Base-by-base conservation (phyloP, 2,329 filamentous ascomycete genomes). In the Torrubiellomyces zombiae region DNA sequence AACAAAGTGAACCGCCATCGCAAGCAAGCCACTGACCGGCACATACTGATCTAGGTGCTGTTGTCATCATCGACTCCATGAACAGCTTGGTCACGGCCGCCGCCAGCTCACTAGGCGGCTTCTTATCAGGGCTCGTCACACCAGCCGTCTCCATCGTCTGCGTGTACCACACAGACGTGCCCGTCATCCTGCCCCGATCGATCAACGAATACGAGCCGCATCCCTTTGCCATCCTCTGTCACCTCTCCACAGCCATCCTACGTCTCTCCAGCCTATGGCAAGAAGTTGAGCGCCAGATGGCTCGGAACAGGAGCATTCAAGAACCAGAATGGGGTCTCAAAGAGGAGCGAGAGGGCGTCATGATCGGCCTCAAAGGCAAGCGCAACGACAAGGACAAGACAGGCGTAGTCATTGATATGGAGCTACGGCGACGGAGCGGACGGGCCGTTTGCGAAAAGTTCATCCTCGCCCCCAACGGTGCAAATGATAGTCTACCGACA, bases 181-280 rank as follows among this genome's bases (percentile, higher is more conserved):
- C 81, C 1, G 49, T 70, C 14, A 38, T 55, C 27, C 49, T 63
- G 50, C 48, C 45, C 16, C 50, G 29, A 18, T 43, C 46, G 6
- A 50, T 46, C 26, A 53, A 48, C 36, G 59, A 66, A 40, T 73
- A 80, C 49, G 55, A 67, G 11, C 81, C 83, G 1, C 55, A 69
- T 15, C 71, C 82, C 0, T 59, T 91, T 9, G 72, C 72, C 2
- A 56, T 83, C 1, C 60, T 95, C 13, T 67, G 64, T 22, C 91
- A 91, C 50, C 71, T 94, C 29, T 80, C 85, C n/a, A 98, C 89
- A 4, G 75, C 82, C 4, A 67, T 95, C 26, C 62, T 95, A 30
- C 72, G 67, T 4, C 60, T 79, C 0, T 71, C 75, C 19, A 78
- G 72, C 9, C 63, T 94, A 19, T 56, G 69, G 6, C 82, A 94